Base-by-base conservation (phyloP, 2,329 filamentous ascomycete species). In the Diplodia sapinea region DNA sequence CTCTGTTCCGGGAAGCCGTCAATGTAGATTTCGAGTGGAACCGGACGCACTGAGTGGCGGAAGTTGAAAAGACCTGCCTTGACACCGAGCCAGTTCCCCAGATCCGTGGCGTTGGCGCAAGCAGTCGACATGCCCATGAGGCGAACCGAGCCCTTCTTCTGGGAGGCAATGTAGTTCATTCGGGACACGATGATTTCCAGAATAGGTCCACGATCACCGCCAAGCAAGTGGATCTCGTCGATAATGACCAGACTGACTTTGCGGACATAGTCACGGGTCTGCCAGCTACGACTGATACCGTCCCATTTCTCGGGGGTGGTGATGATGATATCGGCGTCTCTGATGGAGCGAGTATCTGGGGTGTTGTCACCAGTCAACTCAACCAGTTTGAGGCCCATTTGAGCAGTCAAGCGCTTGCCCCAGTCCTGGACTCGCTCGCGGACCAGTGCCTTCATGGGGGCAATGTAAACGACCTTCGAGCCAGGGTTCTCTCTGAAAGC, bases 271-370 rank as follows among this genome's bases (percentile, higher is more conserved):
- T 92, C 91, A 87, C 95, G 91, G 5, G 94, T 98, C 79, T 98
- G 94, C 95, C 96, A 99, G 75, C 92, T 96, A 86, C 95, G 91
- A 73, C 93, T 97, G 72, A 99, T 98, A 87, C 96, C 96, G 77
- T 99, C 96, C 95, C 95, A 99, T 78, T 99, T 99, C 81, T 99
- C 95, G n/a, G 95, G 96, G 0, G 96, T 99, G 0, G 95, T 99
- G 74, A 99, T 93, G 73, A 99, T 99, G 70, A 99, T 93, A 77
- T 99, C 95, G 3, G 95, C 95, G 76, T 98, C 91, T 72, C 94
- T 88, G 73, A 99, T 99, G 0, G 94, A 97, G 62, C 93, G 87
- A 0, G 95, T 99, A 76, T 99, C 95, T 0, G 96, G 96, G 0
- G 96, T 99, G 75, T 98, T 99, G 81, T 99, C 95, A 83, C 91